Percentiles rank a stretch among this genome's conserved stretches.
phyloP scores from a whole-genome alignment of 768 basidiomycete species.

The Boletellus ananas region DNA sequence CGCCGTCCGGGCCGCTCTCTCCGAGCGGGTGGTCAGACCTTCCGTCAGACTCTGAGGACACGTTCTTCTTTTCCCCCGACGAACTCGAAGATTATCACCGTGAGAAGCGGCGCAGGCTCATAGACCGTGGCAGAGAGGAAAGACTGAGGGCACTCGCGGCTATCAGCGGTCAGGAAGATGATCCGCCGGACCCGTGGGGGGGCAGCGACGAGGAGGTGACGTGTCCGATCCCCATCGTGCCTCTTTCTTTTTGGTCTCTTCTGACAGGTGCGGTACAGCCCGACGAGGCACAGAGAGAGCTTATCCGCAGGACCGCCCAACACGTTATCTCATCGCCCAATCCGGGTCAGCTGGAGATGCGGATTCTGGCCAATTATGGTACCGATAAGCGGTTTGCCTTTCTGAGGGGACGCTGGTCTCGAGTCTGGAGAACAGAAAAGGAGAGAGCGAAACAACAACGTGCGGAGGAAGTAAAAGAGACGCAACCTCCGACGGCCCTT shows the following conservation, averaged over 20 bases:
- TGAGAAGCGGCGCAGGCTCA: constrained; percentile 60
- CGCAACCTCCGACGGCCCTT: not conserved
- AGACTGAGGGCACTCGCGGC: constrained; percentile 56
- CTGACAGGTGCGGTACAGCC: constrained; percentile 40
- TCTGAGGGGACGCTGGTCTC: constrained; percentile 70
- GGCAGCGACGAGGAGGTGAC: constrained; percentile 70
- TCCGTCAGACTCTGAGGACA: constrained; percentile 82
- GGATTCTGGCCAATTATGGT: constrained; percentile 85
- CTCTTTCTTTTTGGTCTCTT: not conserved
- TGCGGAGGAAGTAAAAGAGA: constrained; percentile 24
- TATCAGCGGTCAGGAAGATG: constrained; percentile 39
- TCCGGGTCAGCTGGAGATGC: constrained; percentile 78
- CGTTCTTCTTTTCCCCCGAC: constrained; percentile 67
- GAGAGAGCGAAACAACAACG: constrained; percentile 36
- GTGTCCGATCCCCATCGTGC: not conserved
- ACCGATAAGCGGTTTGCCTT: constrained; percentile 77
- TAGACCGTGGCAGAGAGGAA: constrained; percentile 59
- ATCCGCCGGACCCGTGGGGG: constrained; percentile 54
- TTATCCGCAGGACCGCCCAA: constrained; percentile 73
- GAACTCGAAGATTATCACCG: constrained; percentile 65
- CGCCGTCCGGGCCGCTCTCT: constrained; percentile 33
- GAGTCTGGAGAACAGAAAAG: constrained; percentile 58
- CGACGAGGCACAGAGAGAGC: constrained; percentile 50
- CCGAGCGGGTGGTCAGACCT: constrained; percentile 79
- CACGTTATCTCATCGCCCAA: constrained; percentile 72